Evolutionary conservation across 257 asterid species (phyloP), one percentile per base, ranked within the genome.

Genomic region (Craterostigma plantagineum): DNA sequence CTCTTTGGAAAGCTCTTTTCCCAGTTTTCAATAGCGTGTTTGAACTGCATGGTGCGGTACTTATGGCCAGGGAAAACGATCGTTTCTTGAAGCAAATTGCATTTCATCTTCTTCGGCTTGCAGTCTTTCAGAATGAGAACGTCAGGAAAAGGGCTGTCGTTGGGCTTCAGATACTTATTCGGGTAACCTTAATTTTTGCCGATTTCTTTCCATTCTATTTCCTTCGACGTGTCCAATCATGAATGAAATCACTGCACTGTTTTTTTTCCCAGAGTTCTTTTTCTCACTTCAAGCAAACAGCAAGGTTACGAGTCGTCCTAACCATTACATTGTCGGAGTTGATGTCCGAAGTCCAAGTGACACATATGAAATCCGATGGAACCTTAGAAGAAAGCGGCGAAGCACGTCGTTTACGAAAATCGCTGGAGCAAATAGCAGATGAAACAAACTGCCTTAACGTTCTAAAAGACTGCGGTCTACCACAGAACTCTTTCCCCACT

Each of bases 321-420:
- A 90, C 95, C 35, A 90, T 90, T 51, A 90, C 98, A 16, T 57
- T 90, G 52, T 90, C 98, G 8, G 98, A 90, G 73, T 67, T 90
- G 79, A 90, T 83, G 95, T 90, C 98, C 60, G 98, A 90, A 66
- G 95, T 90, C 61, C 95, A 74, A 77, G 92, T 90, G 51, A 90
- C 94, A 23, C 95, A 75, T 60, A 79, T 79, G 92, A 90, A 63
- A 63, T 57, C 91, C 56, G 98, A 90, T 63, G 95, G 98, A 56
- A 76, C 68, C 41, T 76, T 82, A 48, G 94, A 90, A 66, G 92
- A 90, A 77, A 90, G 81, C 62, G 86, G 93, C 16, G 94, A 90
- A 67, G 95, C 95, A 38, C 62, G 73, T 43, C 92, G 94, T 49
- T 90, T 90, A 56, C 78, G 95, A 43, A 83, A 68, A 56, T 90